Percentiles rank a stretch among this genome's conserved stretches.
Evolutionary conservation across 345 rosid species (phyloP).

Genomic region (Eucalyptus cloeziana): DNA sequence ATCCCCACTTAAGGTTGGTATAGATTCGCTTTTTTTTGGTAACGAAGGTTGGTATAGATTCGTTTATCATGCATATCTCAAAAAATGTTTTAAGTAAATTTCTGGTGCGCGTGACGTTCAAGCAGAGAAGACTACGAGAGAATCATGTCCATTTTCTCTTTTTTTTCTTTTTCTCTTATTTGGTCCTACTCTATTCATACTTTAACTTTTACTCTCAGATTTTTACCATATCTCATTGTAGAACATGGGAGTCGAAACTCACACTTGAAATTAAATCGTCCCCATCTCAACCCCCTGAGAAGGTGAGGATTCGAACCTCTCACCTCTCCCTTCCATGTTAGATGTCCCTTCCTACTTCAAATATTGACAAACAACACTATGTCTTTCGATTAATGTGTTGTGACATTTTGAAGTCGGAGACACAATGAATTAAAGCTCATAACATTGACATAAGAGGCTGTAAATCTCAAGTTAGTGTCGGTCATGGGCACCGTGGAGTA

Average conservation of each 20-base stretch:
- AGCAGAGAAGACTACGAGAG: background rate
- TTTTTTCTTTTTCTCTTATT: no score
- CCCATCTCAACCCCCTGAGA: fast-evolving
- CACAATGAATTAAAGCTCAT: background rate
- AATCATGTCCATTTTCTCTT: background rate
- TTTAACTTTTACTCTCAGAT: no score
- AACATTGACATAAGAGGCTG: background rate
- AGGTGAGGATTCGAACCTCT: no score
- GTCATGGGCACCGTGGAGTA: no score
- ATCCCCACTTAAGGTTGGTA: no score
- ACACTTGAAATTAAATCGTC: no score
- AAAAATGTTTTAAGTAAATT: background rate
- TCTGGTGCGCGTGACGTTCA: background rate
- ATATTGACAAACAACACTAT: fast-evolving
- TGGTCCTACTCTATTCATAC: no score
- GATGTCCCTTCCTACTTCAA: background rate
- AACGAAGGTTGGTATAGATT: no score
- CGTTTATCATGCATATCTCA: background rate
- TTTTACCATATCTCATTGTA: no score
- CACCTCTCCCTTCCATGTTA: no score
- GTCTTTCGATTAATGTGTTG: background rate
- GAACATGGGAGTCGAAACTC: no score
- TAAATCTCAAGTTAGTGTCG: background rate
- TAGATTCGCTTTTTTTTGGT: no score
- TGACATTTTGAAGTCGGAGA: background rate